Conservation (phyloP, 768 basidiomycete species). For the Boletus subparvulus region DNA sequence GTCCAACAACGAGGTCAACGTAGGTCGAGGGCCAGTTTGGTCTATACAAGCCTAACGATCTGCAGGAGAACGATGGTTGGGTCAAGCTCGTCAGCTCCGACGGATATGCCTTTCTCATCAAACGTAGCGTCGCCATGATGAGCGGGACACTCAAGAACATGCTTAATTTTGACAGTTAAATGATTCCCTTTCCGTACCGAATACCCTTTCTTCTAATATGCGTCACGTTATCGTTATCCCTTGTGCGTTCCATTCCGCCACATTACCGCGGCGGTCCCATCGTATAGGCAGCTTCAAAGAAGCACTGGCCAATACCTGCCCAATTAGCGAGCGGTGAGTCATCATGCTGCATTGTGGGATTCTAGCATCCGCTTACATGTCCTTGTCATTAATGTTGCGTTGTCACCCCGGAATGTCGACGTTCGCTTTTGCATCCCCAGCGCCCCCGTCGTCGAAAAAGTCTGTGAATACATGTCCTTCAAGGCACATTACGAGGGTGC, state of each 20-base stretch:
- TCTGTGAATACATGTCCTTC: constrained; percentile 88
- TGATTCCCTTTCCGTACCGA: constrained; percentile 20
- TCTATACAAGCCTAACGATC: background rate
- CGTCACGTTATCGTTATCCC: background rate
- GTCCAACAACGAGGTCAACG: constrained; percentile 18
- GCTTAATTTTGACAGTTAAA: constrained; percentile 66
- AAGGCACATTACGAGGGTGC: constrained; percentile 75
- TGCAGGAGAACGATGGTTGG: constrained; percentile 52
- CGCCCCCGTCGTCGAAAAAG: constrained; percentile 77
- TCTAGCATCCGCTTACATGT: constrained; percentile 1
- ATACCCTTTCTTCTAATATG: constrained; percentile 10
- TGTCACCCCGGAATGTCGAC: background rate
- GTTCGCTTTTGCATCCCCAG: constrained; percentile 29
- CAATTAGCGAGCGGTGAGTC: constrained; percentile 67
- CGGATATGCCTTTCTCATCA: constrained; percentile 78
- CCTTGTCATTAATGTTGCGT: background rate
- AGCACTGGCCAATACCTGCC: constrained; percentile 66
- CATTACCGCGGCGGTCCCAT: constrained; percentile 8
- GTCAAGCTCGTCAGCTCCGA: constrained; percentile 75
- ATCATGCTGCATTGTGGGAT: background rate
- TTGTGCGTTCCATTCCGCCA: constrained; percentile 7
- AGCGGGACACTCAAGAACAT: constrained; percentile 84
- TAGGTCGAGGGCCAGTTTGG: constrained; percentile 6
- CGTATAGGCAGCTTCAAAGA: constrained; percentile 69
- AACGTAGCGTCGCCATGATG: constrained; percentile 67